Conservation (phyloP, 148 eudicot species). For the Dianthus caryophyllus region DNA sequence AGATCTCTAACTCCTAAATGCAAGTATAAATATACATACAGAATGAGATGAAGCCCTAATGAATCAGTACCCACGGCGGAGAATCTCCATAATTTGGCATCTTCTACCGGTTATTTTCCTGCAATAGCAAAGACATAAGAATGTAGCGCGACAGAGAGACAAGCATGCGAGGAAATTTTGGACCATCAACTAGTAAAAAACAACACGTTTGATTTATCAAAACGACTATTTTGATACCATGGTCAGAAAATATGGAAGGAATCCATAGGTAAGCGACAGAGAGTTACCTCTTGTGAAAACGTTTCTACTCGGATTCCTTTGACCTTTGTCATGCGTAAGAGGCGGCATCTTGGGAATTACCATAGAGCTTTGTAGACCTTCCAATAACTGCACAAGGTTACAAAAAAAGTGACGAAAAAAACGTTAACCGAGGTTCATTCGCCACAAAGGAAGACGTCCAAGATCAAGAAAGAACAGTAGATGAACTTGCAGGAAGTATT, state of each 20-base stretch:
- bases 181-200: too few relatives aligned
- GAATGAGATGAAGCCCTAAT: conserved; percentile 13
- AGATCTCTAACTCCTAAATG: conserved; percentile 22
- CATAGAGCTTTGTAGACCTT: conserved; percentile 80
- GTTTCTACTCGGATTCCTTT: conserved; percentile 41
- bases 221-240: too few relatives aligned
- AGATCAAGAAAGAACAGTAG: not conserved
- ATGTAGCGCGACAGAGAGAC: not conserved
- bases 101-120: conserved; percentile 22
- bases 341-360: conserved; percentile 64
- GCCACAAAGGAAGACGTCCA: not conserved
- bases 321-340: conserved; percentile 57
- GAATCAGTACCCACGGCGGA: conserved; percentile 16
- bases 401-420: not conserved
- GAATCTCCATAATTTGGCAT: not conserved
- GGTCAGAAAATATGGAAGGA: not conserved
- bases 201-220: too few relatives aligned
- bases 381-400: conserved; percentile 68
- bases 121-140: conserved; percentile 7
- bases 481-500: too few relatives aligned
- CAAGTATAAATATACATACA: conserved; percentile 33
- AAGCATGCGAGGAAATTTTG: not conserved
- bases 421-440: not conserved
- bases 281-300: conserved; percentile 38
- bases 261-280: not conserved